Base-by-base conservation (phyloP, 2,329 filamentous ascomycete species). In the Claviceps africana region DNA sequence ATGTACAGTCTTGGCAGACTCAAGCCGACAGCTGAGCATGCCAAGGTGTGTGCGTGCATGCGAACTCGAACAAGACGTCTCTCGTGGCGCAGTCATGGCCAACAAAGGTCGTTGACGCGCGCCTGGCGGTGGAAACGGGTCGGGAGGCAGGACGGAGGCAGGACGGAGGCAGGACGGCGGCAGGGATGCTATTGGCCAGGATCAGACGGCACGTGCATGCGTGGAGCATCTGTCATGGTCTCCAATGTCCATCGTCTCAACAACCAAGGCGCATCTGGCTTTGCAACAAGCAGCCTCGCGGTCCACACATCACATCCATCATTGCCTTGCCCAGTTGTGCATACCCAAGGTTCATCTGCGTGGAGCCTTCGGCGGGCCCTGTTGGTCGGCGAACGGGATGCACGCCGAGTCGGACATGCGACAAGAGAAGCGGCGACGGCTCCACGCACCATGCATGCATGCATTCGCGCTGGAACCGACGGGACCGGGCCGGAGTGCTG, bases 41-140 rank as follows among this genome's bases (percentile, higher is more conserved):
- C 22, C 8, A 25, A 25, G 22, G 11, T 39, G 37, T 10, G 9
- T 17, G 9, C 19, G 37, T 39, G 37, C n/a, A 42, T 22, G 21
- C 21, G 19, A n/a, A 19, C 17, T 15, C 37, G 5, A 15, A n/a
- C 6, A 4, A 22, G 19, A 43, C 39, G 19, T 35, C 33, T 35
- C 17, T 35, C 17, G 22, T 15, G 10, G 1, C 13, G 10, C 5
- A 43, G 22, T 37, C 10, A 35, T 11, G 35, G 35, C 35, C 46
- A 40, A 31, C n/a, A 28, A 19, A 25, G 44, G 19, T 33, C 13
- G 35, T 52, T 54, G 51, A 50, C 55, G 55, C 55, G 55, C 55
- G 55, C 55, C 54, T 56, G 39, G 11, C 50, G 48, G 37, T 46
- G 40, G 31, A 17, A 46, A 31, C 22, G 19, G 33, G 19, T 40